Conservation (phyloP, 2,329 filamentous ascomycete species). For the Neoscytalidium dimidiatum region DNA sequence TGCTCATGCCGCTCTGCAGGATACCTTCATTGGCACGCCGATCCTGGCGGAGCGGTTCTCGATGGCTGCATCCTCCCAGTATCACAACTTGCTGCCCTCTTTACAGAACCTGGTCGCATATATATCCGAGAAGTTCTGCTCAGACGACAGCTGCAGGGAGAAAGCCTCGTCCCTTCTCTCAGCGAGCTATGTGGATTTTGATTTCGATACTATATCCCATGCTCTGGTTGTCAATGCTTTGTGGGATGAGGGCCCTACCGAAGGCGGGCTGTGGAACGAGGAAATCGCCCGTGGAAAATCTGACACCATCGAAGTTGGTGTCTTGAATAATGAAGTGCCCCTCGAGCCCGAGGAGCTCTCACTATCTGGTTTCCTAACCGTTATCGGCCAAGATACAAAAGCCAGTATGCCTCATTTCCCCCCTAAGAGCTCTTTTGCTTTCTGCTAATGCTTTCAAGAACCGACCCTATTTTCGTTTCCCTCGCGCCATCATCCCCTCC, state of each 20-base stretch:
- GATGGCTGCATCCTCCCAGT: slow-evolving; percentile 64
- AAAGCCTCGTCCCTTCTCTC: slow-evolving; percentile 49
- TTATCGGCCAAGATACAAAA: slow-evolving; percentile 72
- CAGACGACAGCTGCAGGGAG: slow-evolving; percentile 50
- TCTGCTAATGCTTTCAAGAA: slow-evolving; percentile 42
- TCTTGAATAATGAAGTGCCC: slow-evolving; percentile 68
- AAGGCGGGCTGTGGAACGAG: slow-evolving; percentile 32
- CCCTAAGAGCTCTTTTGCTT: not conserved
- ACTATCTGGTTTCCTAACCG: slow-evolving; percentile 75
- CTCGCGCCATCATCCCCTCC: slow-evolving; percentile 69
- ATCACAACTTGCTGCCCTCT: slow-evolving; percentile 65
- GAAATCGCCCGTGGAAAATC: slow-evolving; percentile 36
- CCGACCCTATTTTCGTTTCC: slow-evolving; percentile 82
- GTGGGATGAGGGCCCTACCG: slow-evolving; percentile 50
- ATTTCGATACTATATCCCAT: slow-evolving; percentile 71
- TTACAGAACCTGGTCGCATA: slow-evolving; percentile 59
- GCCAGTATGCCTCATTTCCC: slow-evolving; percentile 52
- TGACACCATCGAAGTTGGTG: slow-evolving; percentile 75
- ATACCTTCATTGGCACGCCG: slow-evolving; percentile 64
- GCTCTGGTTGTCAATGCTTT: slow-evolving; percentile 65
- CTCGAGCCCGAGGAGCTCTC: slow-evolving; percentile 73
- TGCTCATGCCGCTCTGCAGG: slow-evolving; percentile 33
- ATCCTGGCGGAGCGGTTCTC: slow-evolving; percentile 61
- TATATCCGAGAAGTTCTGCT: slow-evolving; percentile 56
- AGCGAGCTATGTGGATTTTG: slow-evolving; percentile 72